These are phyloP conservation scores for Euphorbia corollata DNA, from an alignment of 441 rosid species.

Conservation along the genomic window DNA sequence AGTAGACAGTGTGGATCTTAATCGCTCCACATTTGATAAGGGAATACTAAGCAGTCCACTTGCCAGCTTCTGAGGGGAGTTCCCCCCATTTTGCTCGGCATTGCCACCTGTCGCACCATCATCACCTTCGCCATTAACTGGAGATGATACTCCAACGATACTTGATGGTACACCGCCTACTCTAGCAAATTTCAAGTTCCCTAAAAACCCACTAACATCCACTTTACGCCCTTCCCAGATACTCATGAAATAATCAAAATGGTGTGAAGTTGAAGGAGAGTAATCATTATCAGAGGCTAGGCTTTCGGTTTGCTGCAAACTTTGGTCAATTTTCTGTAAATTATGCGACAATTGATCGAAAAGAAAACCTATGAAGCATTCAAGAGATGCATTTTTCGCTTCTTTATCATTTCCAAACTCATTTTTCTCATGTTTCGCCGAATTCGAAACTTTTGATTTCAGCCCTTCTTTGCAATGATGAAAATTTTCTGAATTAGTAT, in stretches of 20 bases:
- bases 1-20: slow-evolving; percentile 71
- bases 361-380: slow-evolving; percentile 51
- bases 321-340: slow-evolving; percentile 61
- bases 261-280: slow-evolving; percentile 25
- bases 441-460: slow-evolving; percentile 26
- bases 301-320: slow-evolving; percentile 31
- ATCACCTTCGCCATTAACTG: slow-evolving; percentile 51
- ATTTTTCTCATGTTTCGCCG: slow-evolving; percentile 22
- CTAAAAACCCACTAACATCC: slow-evolving; percentile 65
- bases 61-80: slow-evolving; percentile 60
- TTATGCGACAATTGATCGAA: slow-evolving; percentile 58
- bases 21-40: slow-evolving; percentile 83
- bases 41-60: slow-evolving; percentile 76
- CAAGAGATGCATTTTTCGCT: slow-evolving; percentile 40
- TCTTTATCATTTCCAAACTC: slow-evolving; percentile 27
- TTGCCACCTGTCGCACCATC: slow-evolving; percentile 35
- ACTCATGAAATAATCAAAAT: slow-evolving; percentile 39
- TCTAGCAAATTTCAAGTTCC: slow-evolving; percentile 78
- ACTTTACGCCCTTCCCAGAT: slow-evolving; percentile 73
- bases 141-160: slow-evolving; percentile 58
- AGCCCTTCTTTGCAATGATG: slow-evolving; percentile 25
- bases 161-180: slow-evolving; percentile 79
- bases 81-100: slow-evolving; percentile 50
- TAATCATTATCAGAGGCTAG: slow-evolving; percentile 22
- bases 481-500: slow-evolving; percentile 31